These are phyloP conservation scores for Leccinum brunneo-olivaceum DNA, from an alignment of 1,284 basidiomycete species.

Conservation along the genomic window DNA sequence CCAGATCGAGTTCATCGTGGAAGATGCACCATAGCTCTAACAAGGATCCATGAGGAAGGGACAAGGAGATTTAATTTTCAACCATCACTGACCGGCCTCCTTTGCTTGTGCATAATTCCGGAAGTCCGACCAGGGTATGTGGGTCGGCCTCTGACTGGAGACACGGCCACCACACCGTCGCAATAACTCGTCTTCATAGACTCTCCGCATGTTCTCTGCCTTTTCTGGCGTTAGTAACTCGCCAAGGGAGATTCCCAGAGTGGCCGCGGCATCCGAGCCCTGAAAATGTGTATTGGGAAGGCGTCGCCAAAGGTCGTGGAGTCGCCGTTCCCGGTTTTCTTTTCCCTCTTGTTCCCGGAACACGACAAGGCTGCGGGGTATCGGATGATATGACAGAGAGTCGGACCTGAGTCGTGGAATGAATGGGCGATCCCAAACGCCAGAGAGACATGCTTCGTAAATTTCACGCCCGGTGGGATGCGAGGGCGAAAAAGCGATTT, in stretches of 20 bases:
- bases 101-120: constrained; percentile 70
- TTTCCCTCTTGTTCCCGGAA: constrained; percentile 60
- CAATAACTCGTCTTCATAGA: constrained; percentile 77
- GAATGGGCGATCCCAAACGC: constrained; percentile 47
- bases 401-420: constrained; percentile 58
- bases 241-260: constrained; percentile 16
- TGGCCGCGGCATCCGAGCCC: constrained; percentile 24
- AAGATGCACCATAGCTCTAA: constrained; percentile 85
- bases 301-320: constrained; percentile 57
- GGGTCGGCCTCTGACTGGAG: constrained; percentile 38
- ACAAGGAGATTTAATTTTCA: constrained; percentile 15
- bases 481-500: constrained; percentile 16
- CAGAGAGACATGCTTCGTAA: constrained; percentile 45
- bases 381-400: constrained; percentile 33
- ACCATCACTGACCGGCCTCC: constrained; percentile 57
- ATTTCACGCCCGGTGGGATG: constrained; percentile 38
- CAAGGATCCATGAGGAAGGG: constrained; percentile 22
- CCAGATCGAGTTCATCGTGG: constrained; percentile 81
- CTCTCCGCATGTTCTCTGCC: constrained; percentile 59
- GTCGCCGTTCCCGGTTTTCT: constrained; percentile 49
- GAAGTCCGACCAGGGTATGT: constrained; percentile 76
- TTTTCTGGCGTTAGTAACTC: constrained; percentile 55
- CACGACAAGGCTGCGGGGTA: constrained; percentile 48
- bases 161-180: constrained; percentile 50
- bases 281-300: constrained; percentile 37